Base-by-base conservation (phyloP, 108 stramenopile species). In the Parmales sp. region DNA sequence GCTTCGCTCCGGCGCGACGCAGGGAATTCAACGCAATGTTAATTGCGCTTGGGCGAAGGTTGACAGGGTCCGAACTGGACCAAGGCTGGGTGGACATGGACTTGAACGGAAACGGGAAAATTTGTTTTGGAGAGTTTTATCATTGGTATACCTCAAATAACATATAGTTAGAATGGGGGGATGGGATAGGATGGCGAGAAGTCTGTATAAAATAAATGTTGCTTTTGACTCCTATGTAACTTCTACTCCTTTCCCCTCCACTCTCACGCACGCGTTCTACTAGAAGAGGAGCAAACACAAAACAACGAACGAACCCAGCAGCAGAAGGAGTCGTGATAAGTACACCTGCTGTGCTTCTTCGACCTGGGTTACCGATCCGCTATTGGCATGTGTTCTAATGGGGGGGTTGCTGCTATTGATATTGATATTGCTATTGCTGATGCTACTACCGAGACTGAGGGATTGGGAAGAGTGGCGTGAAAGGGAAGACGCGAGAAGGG, bases 101-200 rank as follows among this genome's bases (percentile, higher is more conserved):
- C 54, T 69, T 29, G n/a, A 69, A 80, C 63, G 49, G 60, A 13
- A 70, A 66, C 25, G 76, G 80, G 0, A 39, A 74, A 0, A 80
- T 80, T 37, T 76, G 77, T 43, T 80, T 80, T 72, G 76, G 77
- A 28, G 80, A 80, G 50, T 80, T 80, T 45, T 80, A 74, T 66
- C 39, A 67, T 23, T 80, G 80, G 80, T 79, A 79, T 68, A 78
- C 8, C 16, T 43, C 16, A 43, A 43, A 43, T 43, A 8, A 11
- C 41, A 16, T 11, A 43, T 11, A 16, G 41, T 43, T 43, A 43
- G 41, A 43, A 43, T 43, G 41, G 41, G 41, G 41, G 41, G 41
- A 16, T 43, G 8, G 41, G 41, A 11, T 43, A 43, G 41, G 8
- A 43, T 11, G 16, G 41, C 16, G 41, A 43, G 41, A 43, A 16